Base-by-base conservation (phyloP, 1,284 basidiomycete genomes). In the Pseudozyma sp. region DNA sequence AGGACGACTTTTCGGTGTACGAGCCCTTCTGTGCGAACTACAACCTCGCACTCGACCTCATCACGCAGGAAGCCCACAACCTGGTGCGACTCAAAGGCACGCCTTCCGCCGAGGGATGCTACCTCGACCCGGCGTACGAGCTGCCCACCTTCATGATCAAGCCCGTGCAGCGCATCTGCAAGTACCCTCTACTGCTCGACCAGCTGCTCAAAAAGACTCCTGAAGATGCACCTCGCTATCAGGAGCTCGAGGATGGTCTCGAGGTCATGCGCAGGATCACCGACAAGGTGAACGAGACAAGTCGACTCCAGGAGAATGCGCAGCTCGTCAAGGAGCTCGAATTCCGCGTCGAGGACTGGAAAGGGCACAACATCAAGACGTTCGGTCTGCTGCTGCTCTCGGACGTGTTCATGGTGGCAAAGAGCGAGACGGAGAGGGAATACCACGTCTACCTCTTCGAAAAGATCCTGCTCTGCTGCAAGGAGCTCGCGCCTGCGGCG, bases 391-490 rank as follows among this genome's bases (percentile, higher is more conserved):
- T 99, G 48, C 88, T 96, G 39, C 89, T 98, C 24, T 94, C 97
- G 83, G 96, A 98, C 84, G 89, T 94, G 65, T 99, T 99, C 85
- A 90, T 92, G 70, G 97, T 99, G 56, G 94, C 93, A 77, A 99
- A 99, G 86, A 93, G 92, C 68, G 94, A 97, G 69, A 93, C 94
- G 77, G 94, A 98, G 84, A 89, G 96, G 75, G 97, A 99, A 84
- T 99, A 99, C 82, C 94, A 97, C 81, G 95, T 99, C 61, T 99
- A 98, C 88, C 88, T 99, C 37, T 99, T 99, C 78, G 94, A 99
- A 86, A 94, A 94, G 87, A 99, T 99, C 85, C 93, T 99, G 79
- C 88, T 99, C 14, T 99, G 97, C 86, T 99, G 97, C 88, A 99
- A 99, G 85, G 97, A 89, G 91, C 85, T 87, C 50, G 42, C 89